These are phyloP conservation scores for Trebouxiophyceae sp. DNA, from an alignment of 163 green algal species.

Conservation along the genomic window DNA sequence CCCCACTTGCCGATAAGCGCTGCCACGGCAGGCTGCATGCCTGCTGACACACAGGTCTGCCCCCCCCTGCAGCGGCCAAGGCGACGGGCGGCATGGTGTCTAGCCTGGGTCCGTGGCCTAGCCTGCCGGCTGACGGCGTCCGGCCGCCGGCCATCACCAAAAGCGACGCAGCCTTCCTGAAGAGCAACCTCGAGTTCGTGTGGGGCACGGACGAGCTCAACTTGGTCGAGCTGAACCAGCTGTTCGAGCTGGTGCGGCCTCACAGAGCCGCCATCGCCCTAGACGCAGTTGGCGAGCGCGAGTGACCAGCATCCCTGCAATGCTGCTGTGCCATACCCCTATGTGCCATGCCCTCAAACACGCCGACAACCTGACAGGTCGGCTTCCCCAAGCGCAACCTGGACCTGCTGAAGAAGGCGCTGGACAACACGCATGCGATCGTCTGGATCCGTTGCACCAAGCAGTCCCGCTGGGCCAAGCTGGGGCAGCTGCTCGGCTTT, in stretches of 20 bases:
- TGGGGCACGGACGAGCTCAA: constrained; percentile 36
- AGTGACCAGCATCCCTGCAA: background rate
- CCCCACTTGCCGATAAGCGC: background rate
- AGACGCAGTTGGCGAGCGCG: too few species aligned
- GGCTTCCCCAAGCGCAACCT: constrained; percentile 71
- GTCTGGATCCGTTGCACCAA: constrained; percentile 61
- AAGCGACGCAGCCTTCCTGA: constrained; percentile 33
- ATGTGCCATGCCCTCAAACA: background rate
- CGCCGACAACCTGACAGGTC: constrained; percentile 38
- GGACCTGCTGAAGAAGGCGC: constrained; percentile 47
- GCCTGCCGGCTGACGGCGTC: background rate
- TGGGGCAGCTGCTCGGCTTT: constrained; percentile 78
- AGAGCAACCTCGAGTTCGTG: constrained; percentile 57
- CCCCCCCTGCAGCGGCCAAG: background rate
- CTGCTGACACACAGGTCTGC: background rate
- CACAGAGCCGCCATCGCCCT: background rate
- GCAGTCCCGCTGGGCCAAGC: constrained; percentile 47
- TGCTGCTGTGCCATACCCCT: background rate
- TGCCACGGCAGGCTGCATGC: background rate
- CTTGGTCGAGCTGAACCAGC: constrained; percentile 39
- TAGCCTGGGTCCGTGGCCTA: background rate
- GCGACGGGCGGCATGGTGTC: constrained; percentile 5
- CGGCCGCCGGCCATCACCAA: constrained; percentile 20
- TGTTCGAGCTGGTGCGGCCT: constrained; percentile 56
- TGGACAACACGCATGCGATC: constrained; percentile 70